phyloP scores from a whole-genome alignment of 306 rosid genomes.

The Ormosia emarginata region DNA sequence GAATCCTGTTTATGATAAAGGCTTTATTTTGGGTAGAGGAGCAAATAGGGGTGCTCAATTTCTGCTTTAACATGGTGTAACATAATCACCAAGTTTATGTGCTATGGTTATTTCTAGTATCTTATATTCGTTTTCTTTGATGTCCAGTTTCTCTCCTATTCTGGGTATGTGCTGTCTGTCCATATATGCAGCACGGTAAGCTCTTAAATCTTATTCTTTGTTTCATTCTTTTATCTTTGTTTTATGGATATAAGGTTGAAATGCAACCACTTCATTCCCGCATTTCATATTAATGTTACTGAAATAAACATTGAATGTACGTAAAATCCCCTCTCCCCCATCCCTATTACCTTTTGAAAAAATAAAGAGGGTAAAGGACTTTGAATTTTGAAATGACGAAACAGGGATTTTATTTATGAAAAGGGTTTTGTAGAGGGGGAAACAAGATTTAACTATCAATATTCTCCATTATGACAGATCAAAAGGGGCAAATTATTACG shows the following conservation, averaged over 20 bases:
- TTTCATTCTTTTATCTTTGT: slow-evolving; percentile 2
- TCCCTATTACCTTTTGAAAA: no score
- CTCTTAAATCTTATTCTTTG: slow-evolving; percentile 12
- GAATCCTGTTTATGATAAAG: neutral
- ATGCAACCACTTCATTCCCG: no score
- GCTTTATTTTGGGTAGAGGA: neutral
- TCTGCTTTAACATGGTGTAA: neutral
- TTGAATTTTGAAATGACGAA: no score
- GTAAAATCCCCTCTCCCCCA: no score
- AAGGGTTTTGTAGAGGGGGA: no score
- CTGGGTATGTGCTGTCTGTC: slow-evolving; percentile 88
- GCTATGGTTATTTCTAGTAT: neutral
- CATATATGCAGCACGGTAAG: slow-evolving; percentile 92
- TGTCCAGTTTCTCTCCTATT: slow-evolving; percentile 91
- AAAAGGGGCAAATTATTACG: no score
- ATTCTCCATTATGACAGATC: no score
- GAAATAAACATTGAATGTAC: no score
- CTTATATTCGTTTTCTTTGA: slow-evolving; percentile 13
- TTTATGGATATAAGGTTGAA: neutral
- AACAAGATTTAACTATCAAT: no score
- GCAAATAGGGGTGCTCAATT: neutral
- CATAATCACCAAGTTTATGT: slow-evolving; percentile 5
- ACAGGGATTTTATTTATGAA: no score
- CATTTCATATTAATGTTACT: no score
- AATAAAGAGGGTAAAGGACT: no score